phyloP scores from a whole-genome alignment of 257 asterid species.

The Solanum paucissectum region DNA sequence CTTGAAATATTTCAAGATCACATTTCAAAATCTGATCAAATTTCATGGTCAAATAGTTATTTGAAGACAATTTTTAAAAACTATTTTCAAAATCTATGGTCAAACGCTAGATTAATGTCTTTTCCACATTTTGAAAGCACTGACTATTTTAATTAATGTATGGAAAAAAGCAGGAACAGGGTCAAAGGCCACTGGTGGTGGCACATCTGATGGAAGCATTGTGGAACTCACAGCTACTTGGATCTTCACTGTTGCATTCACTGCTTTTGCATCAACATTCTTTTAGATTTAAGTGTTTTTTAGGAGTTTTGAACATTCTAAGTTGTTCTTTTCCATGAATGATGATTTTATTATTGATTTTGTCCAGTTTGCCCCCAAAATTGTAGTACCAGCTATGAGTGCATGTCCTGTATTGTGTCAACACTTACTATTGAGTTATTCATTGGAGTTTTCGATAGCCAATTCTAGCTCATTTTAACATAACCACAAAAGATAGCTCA shows the following conservation, averaged over 20 bases:
- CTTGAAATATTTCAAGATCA: no score
- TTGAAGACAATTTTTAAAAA: not conserved
- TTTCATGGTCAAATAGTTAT: not conserved
- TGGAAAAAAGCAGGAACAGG: constrained; percentile 8
- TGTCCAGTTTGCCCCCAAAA: not conserved
- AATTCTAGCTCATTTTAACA: not conserved
- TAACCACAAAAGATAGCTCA: not conserved
- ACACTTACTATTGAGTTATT: not conserved
- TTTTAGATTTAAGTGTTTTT: not conserved
- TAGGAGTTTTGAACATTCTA: not conserved
- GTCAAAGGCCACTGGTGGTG: constrained; percentile 21
- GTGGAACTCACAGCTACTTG: constrained; percentile 6
- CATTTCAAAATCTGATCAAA: not conserved
- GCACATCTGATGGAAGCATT: constrained; percentile 23
- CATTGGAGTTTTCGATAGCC: not conserved
- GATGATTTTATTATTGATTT: not conserved
- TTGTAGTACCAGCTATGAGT: not conserved
- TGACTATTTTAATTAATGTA: not conserved
- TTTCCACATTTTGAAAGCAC: not conserved
- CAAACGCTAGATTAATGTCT: not conserved
- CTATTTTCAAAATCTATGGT: no score
- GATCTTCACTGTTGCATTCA: constrained; percentile 12
- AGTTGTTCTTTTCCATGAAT: not conserved
- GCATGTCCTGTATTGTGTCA: not conserved
- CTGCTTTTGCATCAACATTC: not conserved